A percentile compares a stretch with the other conserved stretches of the same genome.
These are phyloP conservation scores for Beauveria medogensis DNA, from an alignment of 2,329 filamentous ascomycete genomes.

Conservation along the genomic window DNA sequence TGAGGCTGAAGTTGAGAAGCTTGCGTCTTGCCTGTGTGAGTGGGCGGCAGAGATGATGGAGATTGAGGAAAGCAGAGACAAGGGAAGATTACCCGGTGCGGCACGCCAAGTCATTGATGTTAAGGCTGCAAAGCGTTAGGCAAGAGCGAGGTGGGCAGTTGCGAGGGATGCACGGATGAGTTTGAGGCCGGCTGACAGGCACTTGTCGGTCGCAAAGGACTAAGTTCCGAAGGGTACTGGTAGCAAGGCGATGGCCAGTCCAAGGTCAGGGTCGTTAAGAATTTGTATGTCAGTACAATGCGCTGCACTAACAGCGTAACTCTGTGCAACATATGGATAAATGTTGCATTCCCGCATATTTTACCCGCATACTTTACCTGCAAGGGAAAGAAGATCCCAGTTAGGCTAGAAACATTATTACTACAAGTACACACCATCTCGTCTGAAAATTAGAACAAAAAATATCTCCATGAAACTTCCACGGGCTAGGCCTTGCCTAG, in stretches of 20 bases:
- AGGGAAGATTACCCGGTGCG: background rate
- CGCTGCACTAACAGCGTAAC: background rate
- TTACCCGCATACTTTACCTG: too few species aligned
- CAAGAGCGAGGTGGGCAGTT: background rate
- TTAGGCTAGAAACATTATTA: too few species aligned
- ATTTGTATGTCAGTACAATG: background rate
- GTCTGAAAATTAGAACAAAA: too few species aligned
- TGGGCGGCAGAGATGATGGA: slow-evolving; percentile 2
- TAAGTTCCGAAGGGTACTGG: too few species aligned
- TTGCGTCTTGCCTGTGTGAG: background rate
- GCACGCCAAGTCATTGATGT: background rate
- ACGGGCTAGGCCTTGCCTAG: too few species aligned
- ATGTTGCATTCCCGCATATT: too few species aligned
- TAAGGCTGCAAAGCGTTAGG: background rate
- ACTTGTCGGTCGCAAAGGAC: background rate
- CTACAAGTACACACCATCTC: too few species aligned
- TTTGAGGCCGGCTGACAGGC: background rate
- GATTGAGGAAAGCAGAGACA: background rate
- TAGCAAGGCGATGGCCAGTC: too few species aligned
- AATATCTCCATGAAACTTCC: too few species aligned
- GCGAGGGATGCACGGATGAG: background rate
- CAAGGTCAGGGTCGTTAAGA: background rate
- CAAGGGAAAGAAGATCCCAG: too few species aligned
- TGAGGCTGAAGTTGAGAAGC: slow-evolving; percentile 22
- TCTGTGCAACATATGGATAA: too few species aligned